Base-by-base conservation (phyloP, 805 yeast genomes). In the Spathaspora passalidarum region DNA sequence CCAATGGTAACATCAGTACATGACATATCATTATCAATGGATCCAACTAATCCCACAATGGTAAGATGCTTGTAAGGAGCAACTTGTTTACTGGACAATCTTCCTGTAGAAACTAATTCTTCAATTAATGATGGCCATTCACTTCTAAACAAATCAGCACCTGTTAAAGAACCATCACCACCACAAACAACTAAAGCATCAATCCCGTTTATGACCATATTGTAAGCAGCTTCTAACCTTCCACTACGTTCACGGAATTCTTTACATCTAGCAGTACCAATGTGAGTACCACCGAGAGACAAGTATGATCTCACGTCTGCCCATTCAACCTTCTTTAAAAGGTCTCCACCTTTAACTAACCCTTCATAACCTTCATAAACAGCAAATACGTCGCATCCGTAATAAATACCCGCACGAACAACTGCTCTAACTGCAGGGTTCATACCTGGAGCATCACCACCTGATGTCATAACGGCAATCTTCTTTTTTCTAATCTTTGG, bases 11-110 rank as follows among this genome's bases (percentile, higher is more conserved):
- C 84, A 61, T 86, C 91, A 2, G 91, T 86, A n/a, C 80, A 69
- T n/a, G 88, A 75, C 91, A 86, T 85, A 62, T 86, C 92, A 59
- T 86, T 86, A 62, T 86, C 92, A 54, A 86, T 86, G n/a, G 90
- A 84, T 10, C 92, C 92, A 42, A 86, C 91, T 17, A 82, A 73
- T 49, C 92, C 92, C 55, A 82, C 82, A 51, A 86, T 83, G 52
- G 80, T 84, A 57, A 86, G 75, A 55, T 79, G 79, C 55, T 72
- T 66, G 63, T 81, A 75, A 17, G 70, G 73, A 2, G 65, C 69
- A 43, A 60, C 72, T 57, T 81, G 75, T 37, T 71, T 72, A 14
- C 54, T 38, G 3, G 86, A 63, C 43, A 85, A 71, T 50, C 65
- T 63, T 1, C 75, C 73, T 1, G 62, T 67, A 1, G 60, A 64